These are phyloP conservation scores for Wallacemonas sp. DNA, from an alignment of 208 protist genomes.

Conservation along the genomic window DNA sequence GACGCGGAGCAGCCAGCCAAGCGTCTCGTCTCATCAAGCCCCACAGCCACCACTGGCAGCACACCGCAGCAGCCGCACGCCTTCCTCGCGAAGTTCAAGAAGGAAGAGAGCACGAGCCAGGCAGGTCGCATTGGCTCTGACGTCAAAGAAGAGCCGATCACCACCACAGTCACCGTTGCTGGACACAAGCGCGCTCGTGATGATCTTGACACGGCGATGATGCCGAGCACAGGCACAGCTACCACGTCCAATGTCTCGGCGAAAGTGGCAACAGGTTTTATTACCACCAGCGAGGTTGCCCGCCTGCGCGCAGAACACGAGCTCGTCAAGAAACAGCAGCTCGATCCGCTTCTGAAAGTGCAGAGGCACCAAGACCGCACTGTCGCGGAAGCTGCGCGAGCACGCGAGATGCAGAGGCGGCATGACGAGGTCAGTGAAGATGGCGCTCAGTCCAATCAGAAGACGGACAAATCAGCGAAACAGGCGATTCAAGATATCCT, in stretches of 20 bases:
- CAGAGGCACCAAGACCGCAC: constrained; percentile 59
- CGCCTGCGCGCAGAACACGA: constrained; percentile 66
- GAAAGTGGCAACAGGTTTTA: constrained; percentile 41
- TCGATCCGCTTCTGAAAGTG: constrained; percentile 68
- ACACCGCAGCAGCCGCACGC: too few species aligned
- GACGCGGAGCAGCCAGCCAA: constrained; percentile 4
- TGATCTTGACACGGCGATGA: not conserved
- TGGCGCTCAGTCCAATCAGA: not conserved
- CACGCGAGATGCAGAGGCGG: constrained; percentile 27
- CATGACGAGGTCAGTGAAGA: not conserved
- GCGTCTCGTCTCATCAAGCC: too few species aligned
- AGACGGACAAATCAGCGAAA: constrained; percentile 8
- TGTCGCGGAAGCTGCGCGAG: constrained; percentile 58
- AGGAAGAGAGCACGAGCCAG: too few species aligned
- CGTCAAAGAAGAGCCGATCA: not conserved
- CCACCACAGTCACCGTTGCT: not conserved
- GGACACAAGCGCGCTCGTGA: constrained; percentile 20
- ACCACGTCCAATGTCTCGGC: not conserved
- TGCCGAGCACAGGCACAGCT: not conserved
- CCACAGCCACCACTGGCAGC: too few species aligned
- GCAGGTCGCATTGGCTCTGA: too few species aligned
- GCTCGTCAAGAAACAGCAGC: constrained; percentile 56
- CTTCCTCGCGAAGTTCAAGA: constrained; percentile 41
- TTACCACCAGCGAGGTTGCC: constrained; percentile 52
- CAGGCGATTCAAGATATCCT: constrained; percentile 28